Conservation (phyloP, 768 basidiomycete genomes). For the Porpolomopsis calyptriformis region DNA sequence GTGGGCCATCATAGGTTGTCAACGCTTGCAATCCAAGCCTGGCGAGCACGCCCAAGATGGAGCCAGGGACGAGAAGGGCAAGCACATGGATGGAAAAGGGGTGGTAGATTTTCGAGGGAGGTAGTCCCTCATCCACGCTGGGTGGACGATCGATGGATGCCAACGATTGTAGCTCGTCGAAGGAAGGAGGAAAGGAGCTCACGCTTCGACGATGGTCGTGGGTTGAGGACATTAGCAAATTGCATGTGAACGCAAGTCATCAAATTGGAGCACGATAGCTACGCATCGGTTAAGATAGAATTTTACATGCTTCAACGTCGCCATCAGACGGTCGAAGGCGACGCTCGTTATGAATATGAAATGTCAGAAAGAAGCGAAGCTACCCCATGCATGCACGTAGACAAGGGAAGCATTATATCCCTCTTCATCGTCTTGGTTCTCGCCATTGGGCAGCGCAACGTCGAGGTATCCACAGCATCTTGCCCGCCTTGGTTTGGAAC, state of each 20-base stretch:
- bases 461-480: slow-evolving; percentile 21
- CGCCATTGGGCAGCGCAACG: slow-evolving; percentile 65
- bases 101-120: slow-evolving; percentile 25
- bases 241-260: too few species aligned
- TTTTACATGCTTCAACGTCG: background rate
- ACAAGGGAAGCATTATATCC: slow-evolving; percentile 60
- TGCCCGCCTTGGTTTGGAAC: too few species aligned
- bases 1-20: slow-evolving; percentile 57
- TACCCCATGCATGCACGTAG: slow-evolving; percentile 19
- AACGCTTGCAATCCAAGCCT: slow-evolving; percentile 72
- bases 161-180: slow-evolving; percentile 15
- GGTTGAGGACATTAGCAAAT: too few species aligned
- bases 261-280: too few species aligned
- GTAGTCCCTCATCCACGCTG: slow-evolving; percentile 18
- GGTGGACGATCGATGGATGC: slow-evolving; percentile 30
- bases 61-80: slow-evolving; percentile 64
- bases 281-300: too few species aligned
- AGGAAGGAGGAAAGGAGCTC: background rate
- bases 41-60: slow-evolving; percentile 79
- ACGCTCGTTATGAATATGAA: too few species aligned
- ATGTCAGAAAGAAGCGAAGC: slow-evolving; percentile 55
- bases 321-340: slow-evolving; percentile 11
- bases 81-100: slow-evolving; percentile 58
- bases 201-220: slow-evolving; percentile 4
- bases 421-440: slow-evolving; percentile 57